Conservation (phyloP, 495 filamentous ascomycete species). For the Chaetomium tenue region DNA sequence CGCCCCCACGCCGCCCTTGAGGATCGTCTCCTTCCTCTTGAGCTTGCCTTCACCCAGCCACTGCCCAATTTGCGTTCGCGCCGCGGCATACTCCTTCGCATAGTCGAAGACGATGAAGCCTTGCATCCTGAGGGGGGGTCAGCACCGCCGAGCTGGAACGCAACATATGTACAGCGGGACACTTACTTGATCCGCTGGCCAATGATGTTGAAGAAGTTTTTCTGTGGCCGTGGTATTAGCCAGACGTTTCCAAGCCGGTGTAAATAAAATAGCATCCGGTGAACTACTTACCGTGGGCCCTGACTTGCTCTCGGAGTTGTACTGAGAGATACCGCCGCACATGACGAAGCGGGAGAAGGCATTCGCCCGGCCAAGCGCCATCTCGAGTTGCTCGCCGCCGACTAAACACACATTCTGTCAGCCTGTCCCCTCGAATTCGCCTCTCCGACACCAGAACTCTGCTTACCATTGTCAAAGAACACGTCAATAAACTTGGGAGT, state of each 20-base stretch:
- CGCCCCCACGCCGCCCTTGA: slow-evolving; percentile 53
- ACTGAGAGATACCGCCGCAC: slow-evolving; percentile 53
- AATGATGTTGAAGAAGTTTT: slow-evolving; percentile 38
- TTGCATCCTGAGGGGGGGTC: slow-evolving; percentile 42
- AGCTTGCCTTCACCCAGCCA: slow-evolving; percentile 58
- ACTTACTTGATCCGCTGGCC: slow-evolving; percentile 37
- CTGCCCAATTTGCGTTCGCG: slow-evolving; percentile 48
- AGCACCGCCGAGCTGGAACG: not conserved
- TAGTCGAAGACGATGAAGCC: slow-evolving; percentile 65
- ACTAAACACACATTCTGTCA: slow-evolving; percentile 33
- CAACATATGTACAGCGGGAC: not conserved
- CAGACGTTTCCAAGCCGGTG: too few species aligned
- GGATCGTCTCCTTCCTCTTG: slow-evolving; percentile 54
- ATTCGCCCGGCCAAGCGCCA: slow-evolving; percentile 58
- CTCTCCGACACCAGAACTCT: not conserved
- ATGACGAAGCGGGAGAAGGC: slow-evolving; percentile 57
- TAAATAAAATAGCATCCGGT: too few species aligned
- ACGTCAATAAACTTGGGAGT: slow-evolving; percentile 64
- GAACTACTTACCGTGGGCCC: slow-evolving; percentile 28
- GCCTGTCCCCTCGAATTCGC: not conserved
- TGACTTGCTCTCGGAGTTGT: slow-evolving; percentile 39
- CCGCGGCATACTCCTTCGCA: slow-evolving; percentile 38
- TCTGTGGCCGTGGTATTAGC: not conserved
- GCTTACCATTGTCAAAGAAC: slow-evolving; percentile 62
- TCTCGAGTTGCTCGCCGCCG: slow-evolving; percentile 63